Evolutionary conservation across 331 rosid genomes (phyloP), one percentile per base, ranked within the genome.

Genomic region (Pyrus hybrid): DNA sequence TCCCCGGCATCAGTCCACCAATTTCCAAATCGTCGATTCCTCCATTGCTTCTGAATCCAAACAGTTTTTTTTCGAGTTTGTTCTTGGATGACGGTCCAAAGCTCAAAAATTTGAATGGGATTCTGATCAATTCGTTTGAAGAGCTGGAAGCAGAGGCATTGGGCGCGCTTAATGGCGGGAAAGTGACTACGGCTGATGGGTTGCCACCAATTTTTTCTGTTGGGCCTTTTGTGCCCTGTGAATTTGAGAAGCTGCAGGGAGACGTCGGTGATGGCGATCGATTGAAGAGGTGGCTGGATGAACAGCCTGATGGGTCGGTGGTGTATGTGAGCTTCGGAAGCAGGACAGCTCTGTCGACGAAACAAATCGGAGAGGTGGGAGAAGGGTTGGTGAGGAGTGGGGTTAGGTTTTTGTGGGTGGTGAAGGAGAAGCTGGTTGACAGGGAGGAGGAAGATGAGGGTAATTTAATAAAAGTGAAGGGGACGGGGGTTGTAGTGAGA

Each of bases 291-390:
- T 91, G 93, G 91, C 89, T 91, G 12, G 82, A 91, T 35, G 64
- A 61, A 1, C 83, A 79, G 28, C 78, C 83, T 11, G 62, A n/a
- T 5, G 84, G 69, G 2, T 88, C 93, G 11, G 96, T 91, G 1
- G 89, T 88, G 22, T 88, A 74, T 32, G 83, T 80, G 18, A 57
- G 90, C 68, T 91, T 88, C 66, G 93, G 91, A 1, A 91, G 89
- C 51, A 81, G 87, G 29, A 91, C 86, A 0, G 81, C 91, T 14
- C 26, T 78, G 43, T 74, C 75, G 0, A 79, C 83, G 14, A 79
- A 79, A 0, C 96, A 87, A 76, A 73, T 82, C 21, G 76, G 69
- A 56, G 96, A 91, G 71, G 45, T 89, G 8, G 91, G 87, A 17
- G 37, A 80, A 1, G 93, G 93, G 58, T 64, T 91, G 62, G 13